Evolutionary conservation across 495 filamentous ascomycete species (phyloP).

Genomic region (Recurvomyces mirabilis): DNA sequence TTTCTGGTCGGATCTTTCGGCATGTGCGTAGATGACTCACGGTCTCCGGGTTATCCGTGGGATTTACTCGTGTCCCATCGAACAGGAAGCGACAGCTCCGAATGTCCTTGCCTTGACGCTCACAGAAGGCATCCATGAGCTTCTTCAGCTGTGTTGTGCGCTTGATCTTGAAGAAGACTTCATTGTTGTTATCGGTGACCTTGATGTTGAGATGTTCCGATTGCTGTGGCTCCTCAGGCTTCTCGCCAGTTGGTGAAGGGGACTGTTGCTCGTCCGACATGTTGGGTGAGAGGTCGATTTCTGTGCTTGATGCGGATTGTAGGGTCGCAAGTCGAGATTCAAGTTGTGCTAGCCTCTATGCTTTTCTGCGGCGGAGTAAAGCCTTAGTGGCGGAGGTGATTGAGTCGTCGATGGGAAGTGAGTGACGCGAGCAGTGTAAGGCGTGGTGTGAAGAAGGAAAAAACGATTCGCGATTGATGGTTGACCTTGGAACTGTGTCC

Average conservation of each 20-base stretch:
- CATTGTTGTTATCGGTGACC: slow-evolving; percentile 99
- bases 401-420: too few relatives aligned
- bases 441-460: too few relatives aligned
- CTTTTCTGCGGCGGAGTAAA: too few relatives aligned
- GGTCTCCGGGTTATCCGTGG: slow-evolving; percentile 79
- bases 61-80: slow-evolving; percentile 81
- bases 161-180: slow-evolving; percentile 99
- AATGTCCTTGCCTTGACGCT: slow-evolving; percentile 79
- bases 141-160: slow-evolving; percentile 91
- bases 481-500: too few relatives aligned
- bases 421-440: too few relatives aligned
- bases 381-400: too few relatives aligned
- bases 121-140: slow-evolving; percentile 98
- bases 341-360: too few relatives aligned
- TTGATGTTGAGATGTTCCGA: slow-evolving; percentile 96
- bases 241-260: slow-evolving; percentile 36
- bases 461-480: too few relatives aligned
- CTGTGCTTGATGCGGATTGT: too few relatives aligned
- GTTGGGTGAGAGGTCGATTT: background rate
- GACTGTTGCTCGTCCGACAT: slow-evolving; percentile 41
- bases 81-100: slow-evolving; percentile 90
- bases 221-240: slow-evolving; percentile 45
- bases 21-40: slow-evolving; percentile 45
- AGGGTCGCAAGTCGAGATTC: background rate
- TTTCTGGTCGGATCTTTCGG: background rate